Evolutionary conservation across 2,329 filamentous ascomycete genomes (phyloP).

Genomic region (Sporothrix luriei): DNA sequence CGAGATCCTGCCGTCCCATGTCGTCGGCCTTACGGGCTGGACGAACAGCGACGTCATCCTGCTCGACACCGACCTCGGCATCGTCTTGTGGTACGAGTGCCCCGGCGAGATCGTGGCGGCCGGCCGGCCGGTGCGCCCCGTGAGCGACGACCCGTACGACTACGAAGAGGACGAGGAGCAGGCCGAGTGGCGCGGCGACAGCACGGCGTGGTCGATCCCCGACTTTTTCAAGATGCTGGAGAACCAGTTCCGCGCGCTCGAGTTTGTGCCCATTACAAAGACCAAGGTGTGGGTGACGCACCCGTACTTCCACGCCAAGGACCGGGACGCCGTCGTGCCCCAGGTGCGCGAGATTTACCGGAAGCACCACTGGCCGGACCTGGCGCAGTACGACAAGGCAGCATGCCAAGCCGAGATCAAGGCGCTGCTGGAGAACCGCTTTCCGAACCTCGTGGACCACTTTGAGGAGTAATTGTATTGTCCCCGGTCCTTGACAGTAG

Average conservation of each 20-base stretch:
- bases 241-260: constrained; percentile 37
- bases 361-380: constrained; percentile 43
- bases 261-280: constrained; percentile 37
- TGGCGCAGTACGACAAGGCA: constrained; percentile 39
- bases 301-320: constrained; percentile 36
- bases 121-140: constrained; percentile 26
- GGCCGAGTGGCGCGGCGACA: constrained; percentile 38
- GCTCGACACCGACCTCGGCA: constrained; percentile 33
- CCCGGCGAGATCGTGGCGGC: constrained; percentile 14
- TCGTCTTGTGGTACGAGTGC: constrained; percentile 32
- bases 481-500: no score
- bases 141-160: constrained; percentile 37
- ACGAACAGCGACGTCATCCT: constrained; percentile 28
- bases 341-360: constrained; percentile 40
- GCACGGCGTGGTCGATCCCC: constrained; percentile 37
- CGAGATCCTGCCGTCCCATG: constrained; percentile 31
- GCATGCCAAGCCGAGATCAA: constrained; percentile 37
- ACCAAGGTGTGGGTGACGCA: constrained; percentile 32
- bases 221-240: constrained; percentile 41
- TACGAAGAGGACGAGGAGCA: constrained; percentile 37
- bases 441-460: background rate
- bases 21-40: constrained; percentile 32
- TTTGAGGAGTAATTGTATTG: background rate
- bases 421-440: background rate
- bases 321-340: constrained; percentile 33